phyloP scores from a whole-genome alignment of 1,284 basidiomycete genomes.

The Kwoniella shivajii region DNA sequence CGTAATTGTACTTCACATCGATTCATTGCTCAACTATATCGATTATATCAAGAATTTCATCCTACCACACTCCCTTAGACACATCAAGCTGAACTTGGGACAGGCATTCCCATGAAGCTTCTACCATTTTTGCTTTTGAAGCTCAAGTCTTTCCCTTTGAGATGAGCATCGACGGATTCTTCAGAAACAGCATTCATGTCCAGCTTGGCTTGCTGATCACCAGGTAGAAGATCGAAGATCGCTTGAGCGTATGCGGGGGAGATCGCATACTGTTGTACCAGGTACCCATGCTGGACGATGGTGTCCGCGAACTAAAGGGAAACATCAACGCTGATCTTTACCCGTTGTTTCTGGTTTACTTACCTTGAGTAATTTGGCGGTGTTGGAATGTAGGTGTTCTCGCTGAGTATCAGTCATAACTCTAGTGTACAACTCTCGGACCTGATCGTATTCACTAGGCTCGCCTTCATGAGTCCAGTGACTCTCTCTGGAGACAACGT shows the following conservation, averaged over 20 bases:
- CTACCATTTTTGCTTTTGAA: conserved; percentile 28
- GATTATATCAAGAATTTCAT: too few relatives aligned
- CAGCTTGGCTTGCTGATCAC: conserved; percentile 29
- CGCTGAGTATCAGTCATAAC: conserved; percentile 41
- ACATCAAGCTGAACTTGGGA: conserved; percentile 9
- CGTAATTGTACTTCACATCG: too few relatives aligned
- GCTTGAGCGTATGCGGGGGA: conserved; percentile 39
- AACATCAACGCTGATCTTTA: not conserved
- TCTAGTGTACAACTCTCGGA: conserved; percentile 42
- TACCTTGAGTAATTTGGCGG: conserved; percentile 38
- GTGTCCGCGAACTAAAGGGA: conserved; percentile 36
- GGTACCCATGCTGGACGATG: conserved; percentile 47
- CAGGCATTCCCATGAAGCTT: conserved; percentile 37
- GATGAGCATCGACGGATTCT: conserved; percentile 31
- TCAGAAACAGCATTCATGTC: conserved; percentile 38
- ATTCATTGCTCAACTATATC: too few relatives aligned
- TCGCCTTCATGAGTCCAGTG: conserved; percentile 48
- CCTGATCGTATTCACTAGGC: conserved; percentile 46
- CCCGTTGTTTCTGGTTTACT: conserved; percentile 1
- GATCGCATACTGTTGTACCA: conserved; percentile 47
- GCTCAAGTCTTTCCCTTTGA: conserved; percentile 29
- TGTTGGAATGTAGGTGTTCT: conserved; percentile 47
- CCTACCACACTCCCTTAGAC: too few relatives aligned
- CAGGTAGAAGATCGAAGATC: conserved; percentile 41
- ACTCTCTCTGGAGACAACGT: conserved; percentile 41